Conservation (phyloP, 495 filamentous ascomycete genomes). For the Achaetomiella virescens region DNA sequence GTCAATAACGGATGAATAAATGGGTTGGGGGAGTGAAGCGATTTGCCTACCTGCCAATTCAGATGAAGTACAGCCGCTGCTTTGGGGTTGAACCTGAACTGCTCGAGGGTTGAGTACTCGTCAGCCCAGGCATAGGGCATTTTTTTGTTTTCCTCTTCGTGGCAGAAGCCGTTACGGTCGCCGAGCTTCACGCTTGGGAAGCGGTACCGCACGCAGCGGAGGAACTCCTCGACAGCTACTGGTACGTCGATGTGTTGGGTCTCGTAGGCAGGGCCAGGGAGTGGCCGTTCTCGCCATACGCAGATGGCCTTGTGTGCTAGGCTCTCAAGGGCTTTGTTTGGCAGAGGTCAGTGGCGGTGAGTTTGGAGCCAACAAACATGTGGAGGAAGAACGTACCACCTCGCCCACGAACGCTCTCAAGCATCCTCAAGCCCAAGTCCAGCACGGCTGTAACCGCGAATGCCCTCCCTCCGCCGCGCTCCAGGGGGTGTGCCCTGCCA, state of each 20-base stretch:
- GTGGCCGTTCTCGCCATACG: constrained; percentile 14
- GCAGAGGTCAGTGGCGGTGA: neutral
- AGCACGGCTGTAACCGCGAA: constrained; percentile 17
- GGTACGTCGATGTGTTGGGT: neutral
- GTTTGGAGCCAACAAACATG: too few relatives aligned
- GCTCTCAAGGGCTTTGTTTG: constrained; percentile 14
- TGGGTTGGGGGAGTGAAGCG: neutral
- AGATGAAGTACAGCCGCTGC: constrained; percentile 17
- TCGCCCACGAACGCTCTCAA: constrained; percentile 15
- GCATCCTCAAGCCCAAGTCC: constrained; percentile 20
- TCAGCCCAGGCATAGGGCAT: constrained; percentile 5
- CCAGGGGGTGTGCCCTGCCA: constrained; percentile 9
- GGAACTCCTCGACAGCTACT: constrained; percentile 13
- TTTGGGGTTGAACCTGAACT: constrained; percentile 16
- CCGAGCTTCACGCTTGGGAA: constrained; percentile 20
- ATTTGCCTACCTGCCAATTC: constrained; percentile 9
- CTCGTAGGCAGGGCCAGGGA: constrained; percentile 3
- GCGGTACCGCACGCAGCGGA: constrained; percentile 13
- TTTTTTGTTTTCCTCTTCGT: constrained; percentile 2
- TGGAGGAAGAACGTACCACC: neutral
- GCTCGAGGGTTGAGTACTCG: constrained; percentile 2
- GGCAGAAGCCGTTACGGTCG: constrained; percentile 14
- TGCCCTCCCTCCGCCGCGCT: constrained; percentile 10
- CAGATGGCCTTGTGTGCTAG: constrained; percentile 15
- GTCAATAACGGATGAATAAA: neutral